Evolutionary conservation across 768 basidiomycete species (phyloP), one percentile per base, ranked within the genome.

Genomic region (Pisolithus microcarpus): DNA sequence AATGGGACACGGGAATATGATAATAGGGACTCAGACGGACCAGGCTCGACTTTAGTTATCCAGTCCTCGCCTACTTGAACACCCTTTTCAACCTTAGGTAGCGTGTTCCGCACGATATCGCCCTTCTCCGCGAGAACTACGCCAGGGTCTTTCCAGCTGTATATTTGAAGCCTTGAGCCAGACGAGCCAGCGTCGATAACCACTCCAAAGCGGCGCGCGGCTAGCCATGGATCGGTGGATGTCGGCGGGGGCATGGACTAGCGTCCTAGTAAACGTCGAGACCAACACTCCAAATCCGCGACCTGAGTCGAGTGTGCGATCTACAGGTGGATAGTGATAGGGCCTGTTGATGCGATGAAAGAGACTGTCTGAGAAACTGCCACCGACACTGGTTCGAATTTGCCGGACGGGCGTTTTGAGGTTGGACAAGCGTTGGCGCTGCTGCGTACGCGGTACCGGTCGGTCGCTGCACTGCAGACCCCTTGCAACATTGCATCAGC

Each of bases 111-210:
- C 7, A 79, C 75, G 16, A 72, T 67, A 21, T 73, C 70, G 50
- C 73, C 73, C 45, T 77, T 73, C 52, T 80, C 74, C 50, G 79
- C 74, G 16, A 77, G 73, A 40, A 83, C 73, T 7, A 75, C 65
- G 51, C 80, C 75, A 19, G 94, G 86, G 65, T 97, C 86, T 56
- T 79, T 79, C 96, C 95, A 99, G 66, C 90, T 92, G 72, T 99
- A 98, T 58, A 98, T 91, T 67, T 97, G 94, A 34, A 97, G 73
- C 49, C 96, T 75, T 5, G 95, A 97, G 26, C 96, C 96, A 21
- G 93, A 97, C 65, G 93, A 96, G 54, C 96, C 96, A 64, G 96
- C 96, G 74, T 99, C 96, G 68, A 99, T 91, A 55, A 98, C 93
- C 53, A 98, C 79, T 53, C 91, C 92, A 69, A 91, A 95, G 60